phyloP scores from a whole-genome alignment of 2,329 filamentous ascomycete species.

The Stemphylium beticola region DNA sequence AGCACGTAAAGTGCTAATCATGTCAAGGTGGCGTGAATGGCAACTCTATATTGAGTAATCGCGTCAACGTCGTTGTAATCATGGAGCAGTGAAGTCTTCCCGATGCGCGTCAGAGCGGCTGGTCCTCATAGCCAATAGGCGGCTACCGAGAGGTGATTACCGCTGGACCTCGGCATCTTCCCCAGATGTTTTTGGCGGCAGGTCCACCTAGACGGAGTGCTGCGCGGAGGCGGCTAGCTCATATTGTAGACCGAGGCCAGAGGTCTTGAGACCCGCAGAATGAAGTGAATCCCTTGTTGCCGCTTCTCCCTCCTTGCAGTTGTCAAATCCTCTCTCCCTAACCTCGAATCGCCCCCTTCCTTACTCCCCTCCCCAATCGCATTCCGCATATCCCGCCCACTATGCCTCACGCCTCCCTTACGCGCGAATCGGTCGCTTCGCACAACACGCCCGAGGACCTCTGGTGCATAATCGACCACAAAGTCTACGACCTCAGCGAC shows the following conservation, averaged over 20 bases:
- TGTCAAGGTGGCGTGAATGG: too few relatives aligned
- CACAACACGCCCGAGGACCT: slow-evolving; percentile 77
- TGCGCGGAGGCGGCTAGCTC: slow-evolving; percentile 26
- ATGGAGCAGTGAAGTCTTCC: too few relatives aligned
- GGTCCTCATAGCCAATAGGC: too few relatives aligned
- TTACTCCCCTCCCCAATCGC: neutral
- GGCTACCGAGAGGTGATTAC: too few relatives aligned
- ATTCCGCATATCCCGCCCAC: slow-evolving; percentile 5
- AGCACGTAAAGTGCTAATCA: too few relatives aligned
- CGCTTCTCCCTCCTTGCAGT: slow-evolving; percentile 3
- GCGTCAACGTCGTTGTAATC: too few relatives aligned
- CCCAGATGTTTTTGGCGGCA: slow-evolving; percentile 21
- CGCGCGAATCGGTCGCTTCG: slow-evolving; percentile 69
- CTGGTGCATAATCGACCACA: slow-evolving; percentile 86
- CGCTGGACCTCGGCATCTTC: slow-evolving; percentile 29
- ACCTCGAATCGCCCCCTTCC: neutral
- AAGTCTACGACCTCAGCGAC: slow-evolving; percentile 85
- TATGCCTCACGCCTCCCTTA: slow-evolving; percentile 48
- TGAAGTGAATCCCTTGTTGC: slow-evolving; percentile 14
- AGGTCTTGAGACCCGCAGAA: slow-evolving; percentile 8
- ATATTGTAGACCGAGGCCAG: slow-evolving; percentile 25
- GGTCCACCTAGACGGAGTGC: slow-evolving; percentile 22
- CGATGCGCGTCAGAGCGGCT: too few relatives aligned
- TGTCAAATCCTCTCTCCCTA: neutral
- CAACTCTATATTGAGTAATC: too few relatives aligned